A percentile compares a stretch with the other conserved stretches of the same genome.
phyloP scores from a whole-genome alignment of 306 rosid genomes.

The Malus orientalis region DNA sequence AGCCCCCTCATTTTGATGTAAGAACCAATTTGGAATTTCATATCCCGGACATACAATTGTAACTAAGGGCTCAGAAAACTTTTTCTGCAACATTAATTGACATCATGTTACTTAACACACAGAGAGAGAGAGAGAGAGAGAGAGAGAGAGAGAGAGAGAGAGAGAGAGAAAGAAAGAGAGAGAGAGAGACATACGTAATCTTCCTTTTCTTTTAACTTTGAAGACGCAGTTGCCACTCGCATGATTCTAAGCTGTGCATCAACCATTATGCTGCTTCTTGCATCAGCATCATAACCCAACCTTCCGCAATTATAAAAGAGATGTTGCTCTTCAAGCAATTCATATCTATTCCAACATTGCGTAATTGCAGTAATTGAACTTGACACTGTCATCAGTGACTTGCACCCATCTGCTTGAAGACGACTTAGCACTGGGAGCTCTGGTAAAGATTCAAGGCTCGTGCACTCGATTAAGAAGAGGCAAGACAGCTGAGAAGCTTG shows the following conservation, averaged over 20 bases:
- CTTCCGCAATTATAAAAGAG: background rate
- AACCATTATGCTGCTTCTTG: background rate
- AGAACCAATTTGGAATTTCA: conserved; percentile 2
- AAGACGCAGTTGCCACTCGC: background rate
- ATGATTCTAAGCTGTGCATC: background rate
- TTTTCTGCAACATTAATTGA: too few species aligned
- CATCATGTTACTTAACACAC: too few species aligned
- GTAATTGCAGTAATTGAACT: background rate
- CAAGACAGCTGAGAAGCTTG: background rate
- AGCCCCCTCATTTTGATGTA: background rate
- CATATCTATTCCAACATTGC: background rate
- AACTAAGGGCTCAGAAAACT: background rate
- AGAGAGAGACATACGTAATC: too few species aligned
- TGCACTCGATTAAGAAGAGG: background rate
- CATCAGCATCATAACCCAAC: background rate
- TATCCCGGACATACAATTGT: background rate
- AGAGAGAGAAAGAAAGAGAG: too few species aligned
- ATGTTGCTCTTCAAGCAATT: too few species aligned
- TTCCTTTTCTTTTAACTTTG: too few species aligned
- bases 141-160: too few species aligned
- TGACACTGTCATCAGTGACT: conserved; percentile 10
- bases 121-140: too few species aligned
- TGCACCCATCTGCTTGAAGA: conserved; percentile 10
- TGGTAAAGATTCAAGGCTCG: background rate
- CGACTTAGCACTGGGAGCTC: background rate